Conservation (phyloP, 2,329 filamentous ascomycete genomes). For the Penicillium expansum region DNA sequence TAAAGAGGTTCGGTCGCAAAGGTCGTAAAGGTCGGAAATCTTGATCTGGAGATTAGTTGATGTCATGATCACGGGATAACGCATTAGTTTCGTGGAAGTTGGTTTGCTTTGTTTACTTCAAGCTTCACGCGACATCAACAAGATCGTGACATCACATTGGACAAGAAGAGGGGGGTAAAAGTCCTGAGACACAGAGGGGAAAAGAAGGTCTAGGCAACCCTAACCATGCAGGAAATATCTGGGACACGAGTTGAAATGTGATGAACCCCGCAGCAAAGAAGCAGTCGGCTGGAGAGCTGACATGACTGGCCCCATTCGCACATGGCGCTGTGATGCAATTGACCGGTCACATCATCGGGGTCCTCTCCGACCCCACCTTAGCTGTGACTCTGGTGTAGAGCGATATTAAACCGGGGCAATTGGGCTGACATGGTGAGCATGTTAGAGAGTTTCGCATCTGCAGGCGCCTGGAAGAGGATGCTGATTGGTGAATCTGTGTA, state of each 20-base stretch:
- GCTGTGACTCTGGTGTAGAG: slow-evolving; percentile 11
- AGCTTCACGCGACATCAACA: slow-evolving; percentile 7
- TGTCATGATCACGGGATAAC: slow-evolving; percentile 29
- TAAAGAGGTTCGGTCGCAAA: too few relatives aligned
- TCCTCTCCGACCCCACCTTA: slow-evolving; percentile 18
- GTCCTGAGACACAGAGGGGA: slow-evolving; percentile 1
- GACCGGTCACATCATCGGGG: slow-evolving; percentile 24
- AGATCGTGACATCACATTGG: slow-evolving; percentile 22
- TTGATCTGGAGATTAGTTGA: slow-evolving; percentile 6
- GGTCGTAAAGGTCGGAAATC: neutral
- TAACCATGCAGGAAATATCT: neutral
- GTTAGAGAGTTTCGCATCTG: slow-evolving; percentile 5
- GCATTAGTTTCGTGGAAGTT: slow-evolving; percentile 20
- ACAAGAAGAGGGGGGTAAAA: neutral
- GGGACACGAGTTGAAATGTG: slow-evolving; percentile 16
- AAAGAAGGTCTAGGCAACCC: slow-evolving; percentile 10
- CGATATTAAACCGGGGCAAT: slow-evolving; percentile 12
- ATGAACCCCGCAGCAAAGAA: slow-evolving; percentile 26
- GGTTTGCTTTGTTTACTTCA: slow-evolving; percentile 26
- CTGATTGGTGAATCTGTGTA: neutral
- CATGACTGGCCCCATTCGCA: slow-evolving; percentile 22
- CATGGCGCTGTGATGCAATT: slow-evolving; percentile 25
- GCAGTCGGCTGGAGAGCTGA: slow-evolving; percentile 15
- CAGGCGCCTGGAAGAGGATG: slow-evolving; percentile 3
- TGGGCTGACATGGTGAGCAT: slow-evolving; percentile 5